Evolutionary conservation across 768 basidiomycete genomes (phyloP).

Genomic region (Lactarius deliciosus): DNA sequence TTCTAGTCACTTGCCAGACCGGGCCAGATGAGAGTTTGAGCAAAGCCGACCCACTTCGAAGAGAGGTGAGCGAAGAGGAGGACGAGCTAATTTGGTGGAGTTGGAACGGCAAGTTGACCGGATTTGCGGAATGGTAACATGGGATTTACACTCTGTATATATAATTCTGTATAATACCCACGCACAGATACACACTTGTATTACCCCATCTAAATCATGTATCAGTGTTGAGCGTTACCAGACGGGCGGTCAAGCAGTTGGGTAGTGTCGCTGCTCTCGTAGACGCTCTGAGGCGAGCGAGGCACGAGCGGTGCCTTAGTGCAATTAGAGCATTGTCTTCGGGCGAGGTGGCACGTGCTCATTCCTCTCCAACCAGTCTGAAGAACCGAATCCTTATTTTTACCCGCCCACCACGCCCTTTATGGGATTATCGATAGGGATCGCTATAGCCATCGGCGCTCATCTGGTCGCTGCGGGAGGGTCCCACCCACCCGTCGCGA

Average conservation of each 20-base stretch:
- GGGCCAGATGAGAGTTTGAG: slow-evolving; percentile 9
- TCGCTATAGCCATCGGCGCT: no score
- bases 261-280: not conserved
- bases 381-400: no score
- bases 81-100: slow-evolving; percentile 55
- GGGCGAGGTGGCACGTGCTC: no score
- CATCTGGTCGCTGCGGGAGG: no score
- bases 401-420: no score
- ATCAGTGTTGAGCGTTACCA: not conserved
- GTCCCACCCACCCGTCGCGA: no score
- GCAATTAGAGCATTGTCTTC: no score
- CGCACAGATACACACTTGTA: slow-evolving; percentile 7
- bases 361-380: no score
- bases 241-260: not conserved
- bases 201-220: slow-evolving; percentile 1
- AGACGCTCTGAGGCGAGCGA: no score
- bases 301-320: no score
- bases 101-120: slow-evolving; percentile 49
- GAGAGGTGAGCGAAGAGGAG: slow-evolving; percentile 39
- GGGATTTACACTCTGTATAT: not conserved
- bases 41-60: not conserved
- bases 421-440: no score
- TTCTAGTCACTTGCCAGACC: slow-evolving; percentile 40
- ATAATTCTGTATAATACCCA: slow-evolving; percentile 4
- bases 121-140: slow-evolving; percentile 48